Evolutionary conservation across 2,329 filamentous ascomycete species (phyloP).

Genomic region (Fusarium equiseti): DNA sequence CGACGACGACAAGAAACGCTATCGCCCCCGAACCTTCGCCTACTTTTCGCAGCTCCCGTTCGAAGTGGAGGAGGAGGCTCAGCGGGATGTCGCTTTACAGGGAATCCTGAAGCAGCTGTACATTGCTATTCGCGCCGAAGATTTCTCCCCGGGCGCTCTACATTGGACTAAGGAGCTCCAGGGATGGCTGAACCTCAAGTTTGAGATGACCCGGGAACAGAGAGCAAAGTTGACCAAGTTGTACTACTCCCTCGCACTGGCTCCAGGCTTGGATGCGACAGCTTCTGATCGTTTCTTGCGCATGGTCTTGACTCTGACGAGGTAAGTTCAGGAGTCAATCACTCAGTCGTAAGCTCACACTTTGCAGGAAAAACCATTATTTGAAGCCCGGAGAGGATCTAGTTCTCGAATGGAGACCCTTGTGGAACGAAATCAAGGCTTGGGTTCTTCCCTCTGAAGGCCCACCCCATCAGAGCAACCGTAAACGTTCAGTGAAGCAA

Average conservation of each 20-base stretch:
- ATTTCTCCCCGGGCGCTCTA: slow-evolving; percentile 91
- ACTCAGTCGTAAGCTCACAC: slow-evolving; percentile 23
- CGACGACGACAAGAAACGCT: slow-evolving; percentile 71
- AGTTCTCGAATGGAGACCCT: slow-evolving; percentile 89
- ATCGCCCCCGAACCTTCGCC: slow-evolving; percentile 90
- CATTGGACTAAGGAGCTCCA: slow-evolving; percentile 98
- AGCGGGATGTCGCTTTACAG: slow-evolving; percentile 82
- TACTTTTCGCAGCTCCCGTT: slow-evolving; percentile 95
- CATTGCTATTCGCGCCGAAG: slow-evolving; percentile 89
- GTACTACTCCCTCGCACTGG: slow-evolving; percentile 93
- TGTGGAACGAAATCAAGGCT: slow-evolving; percentile 92
- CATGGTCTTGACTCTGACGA: slow-evolving; percentile 97
- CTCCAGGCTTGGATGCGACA: slow-evolving; percentile 85
- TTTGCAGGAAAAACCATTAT: slow-evolving; percentile 88
- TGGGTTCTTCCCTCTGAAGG: slow-evolving; percentile 90
- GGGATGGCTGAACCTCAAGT: slow-evolving; percentile 96
- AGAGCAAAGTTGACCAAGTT: slow-evolving; percentile 87
- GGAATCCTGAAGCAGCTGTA: slow-evolving; percentile 96
- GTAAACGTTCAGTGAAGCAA: slow-evolving; percentile 69
- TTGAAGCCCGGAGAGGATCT: slow-evolving; percentile 90
- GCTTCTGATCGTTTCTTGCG: slow-evolving; percentile 92
- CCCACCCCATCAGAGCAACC: slow-evolving; percentile 70
- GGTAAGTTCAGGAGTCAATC: slow-evolving; percentile 66
- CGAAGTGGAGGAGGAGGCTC: slow-evolving; percentile 80
- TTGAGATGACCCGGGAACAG: slow-evolving; percentile 89